phyloP scores from a whole-genome alignment of 2,329 filamentous ascomycete species.

The Alternaria sp. region DNA sequence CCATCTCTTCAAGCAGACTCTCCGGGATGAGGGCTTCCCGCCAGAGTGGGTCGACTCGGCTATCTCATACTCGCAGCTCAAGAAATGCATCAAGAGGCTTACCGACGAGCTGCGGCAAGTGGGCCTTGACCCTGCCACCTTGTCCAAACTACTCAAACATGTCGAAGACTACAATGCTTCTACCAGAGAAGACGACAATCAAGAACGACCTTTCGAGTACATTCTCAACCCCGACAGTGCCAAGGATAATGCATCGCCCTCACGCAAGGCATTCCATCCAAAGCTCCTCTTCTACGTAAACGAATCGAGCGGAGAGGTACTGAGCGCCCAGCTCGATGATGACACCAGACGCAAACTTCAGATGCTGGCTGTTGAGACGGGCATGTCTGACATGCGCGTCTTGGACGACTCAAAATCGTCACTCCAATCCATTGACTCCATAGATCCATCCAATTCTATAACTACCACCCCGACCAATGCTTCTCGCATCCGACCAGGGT shows the following conservation, averaged over 20 bases:
- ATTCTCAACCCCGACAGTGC: conserved; percentile 33
- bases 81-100: conserved; percentile 87
- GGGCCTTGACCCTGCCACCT: conserved; percentile 74
- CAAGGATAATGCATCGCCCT: conserved; percentile 7
- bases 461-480: neutral
- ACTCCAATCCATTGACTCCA: conserved; percentile 3
- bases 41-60: conserved; percentile 73
- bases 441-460: neutral
- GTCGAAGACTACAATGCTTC: conserved; percentile 46
- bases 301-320: conserved; percentile 68
- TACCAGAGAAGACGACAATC: conserved; percentile 28
- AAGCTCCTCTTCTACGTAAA: conserved; percentile 74
- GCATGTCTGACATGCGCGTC: conserved; percentile 49
- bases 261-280: conserved; percentile 61
- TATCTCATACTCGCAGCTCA: conserved; percentile 83
- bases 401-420: conserved; percentile 35
- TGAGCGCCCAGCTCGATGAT: conserved; percentile 72
- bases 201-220: conserved; percentile 47
- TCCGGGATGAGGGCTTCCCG: conserved; percentile 77
- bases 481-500: conserved; percentile 22
- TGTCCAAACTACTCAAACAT: conserved; percentile 67
- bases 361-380: conserved; percentile 61
- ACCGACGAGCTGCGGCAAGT: conserved; percentile 72
- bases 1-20: conserved; percentile 73
- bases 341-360: conserved; percentile 70